Conservation (phyloP, 352 stramenopile genomes). For the Pythium apleroticum region DNA sequence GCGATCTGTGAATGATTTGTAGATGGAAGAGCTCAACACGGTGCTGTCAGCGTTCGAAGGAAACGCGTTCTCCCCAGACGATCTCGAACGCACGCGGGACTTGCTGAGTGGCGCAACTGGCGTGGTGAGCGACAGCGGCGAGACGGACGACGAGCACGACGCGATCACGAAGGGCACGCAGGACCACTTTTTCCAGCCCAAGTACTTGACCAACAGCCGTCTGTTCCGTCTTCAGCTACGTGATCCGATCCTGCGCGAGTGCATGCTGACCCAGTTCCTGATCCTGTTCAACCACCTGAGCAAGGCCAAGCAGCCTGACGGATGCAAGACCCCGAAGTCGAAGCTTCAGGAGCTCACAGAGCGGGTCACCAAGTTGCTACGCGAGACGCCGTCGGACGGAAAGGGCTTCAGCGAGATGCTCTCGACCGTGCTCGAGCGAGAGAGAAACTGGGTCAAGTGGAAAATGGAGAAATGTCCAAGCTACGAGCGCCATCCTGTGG, state of each 20-base stretch:
- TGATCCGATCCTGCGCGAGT: slow-evolving; percentile 87
- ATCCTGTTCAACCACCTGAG: slow-evolving; percentile 78
- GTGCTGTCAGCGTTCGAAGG: slow-evolving; percentile 84
- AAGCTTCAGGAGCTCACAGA: slow-evolving; percentile 62
- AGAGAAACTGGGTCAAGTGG: slow-evolving; percentile 91
- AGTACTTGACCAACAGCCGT: slow-evolving; percentile 92
- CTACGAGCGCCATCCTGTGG: slow-evolving; percentile 60
- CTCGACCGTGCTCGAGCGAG: slow-evolving; percentile 77
- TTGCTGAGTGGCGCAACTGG: slow-evolving; percentile 25
- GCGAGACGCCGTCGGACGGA: slow-evolving; percentile 84
- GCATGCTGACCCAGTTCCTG: slow-evolving; percentile 88
- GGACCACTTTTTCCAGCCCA: slow-evolving; percentile 90
- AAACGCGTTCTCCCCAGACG: slow-evolving; percentile 82
- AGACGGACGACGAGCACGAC: slow-evolving; percentile 14
- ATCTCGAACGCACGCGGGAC: slow-evolving; percentile 69
- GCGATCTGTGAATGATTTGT: not conserved
- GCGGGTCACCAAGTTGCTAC: slow-evolving; percentile 75
- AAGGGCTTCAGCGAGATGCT: slow-evolving; percentile 90
- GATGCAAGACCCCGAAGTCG: slow-evolving; percentile 52
- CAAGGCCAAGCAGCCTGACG: slow-evolving; percentile 52
- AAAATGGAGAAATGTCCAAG: slow-evolving; percentile 86
- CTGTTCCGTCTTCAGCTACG: slow-evolving; percentile 90
- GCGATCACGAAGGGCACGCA: slow-evolving; percentile 28
- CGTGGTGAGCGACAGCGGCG: not conserved
- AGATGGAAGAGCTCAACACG: slow-evolving; percentile 78